A percentile compares a stretch with the other conserved stretches of the same genome.
Evolutionary conservation across 2,329 filamentous ascomycete genomes (phyloP).

Genomic region (Xylariaceae sp.): DNA sequence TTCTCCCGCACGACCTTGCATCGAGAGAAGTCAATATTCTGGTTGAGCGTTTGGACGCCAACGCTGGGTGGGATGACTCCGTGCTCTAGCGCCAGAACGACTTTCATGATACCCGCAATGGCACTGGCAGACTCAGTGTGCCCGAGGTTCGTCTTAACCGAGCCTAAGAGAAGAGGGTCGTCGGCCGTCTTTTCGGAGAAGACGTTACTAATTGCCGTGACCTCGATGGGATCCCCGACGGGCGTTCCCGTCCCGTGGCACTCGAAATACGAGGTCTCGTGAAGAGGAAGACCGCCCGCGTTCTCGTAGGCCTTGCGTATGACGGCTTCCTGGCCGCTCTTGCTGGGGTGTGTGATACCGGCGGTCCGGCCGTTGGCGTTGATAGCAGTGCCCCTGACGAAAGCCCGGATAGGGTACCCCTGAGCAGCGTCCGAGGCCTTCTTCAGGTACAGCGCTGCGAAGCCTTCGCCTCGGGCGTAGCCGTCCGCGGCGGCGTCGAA

Average conservation of each 20-base stretch:
- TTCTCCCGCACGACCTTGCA: constrained; percentile 9
- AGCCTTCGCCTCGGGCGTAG: constrained; percentile 13
- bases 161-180: constrained; percentile 13
- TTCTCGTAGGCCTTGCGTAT: constrained; percentile 15
- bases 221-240: constrained; percentile 33
- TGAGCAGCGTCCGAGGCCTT: constrained; percentile 2
- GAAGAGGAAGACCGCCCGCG: constrained; percentile 9
- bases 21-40: constrained; percentile 16
- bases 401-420: constrained; percentile 9
- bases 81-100: constrained; percentile 15
- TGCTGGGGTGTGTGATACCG: constrained; percentile 15
- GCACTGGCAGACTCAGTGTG: constrained; percentile 21
- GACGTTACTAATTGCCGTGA: constrained; percentile 21
- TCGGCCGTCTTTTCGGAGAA: constrained; percentile 5
- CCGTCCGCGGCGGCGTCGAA: constrained; percentile 15
- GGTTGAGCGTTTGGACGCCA: constrained; percentile 15
- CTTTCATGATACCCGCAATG: constrained; percentile 16
- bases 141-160: constrained; percentile 14
- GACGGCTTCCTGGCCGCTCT: constrained; percentile 12
- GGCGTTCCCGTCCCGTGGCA: constrained; percentile 30
- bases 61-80: constrained; percentile 20
- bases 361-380: constrained; percentile 16
- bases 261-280: constrained; percentile 12
- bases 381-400: constrained; percentile 14
- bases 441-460: constrained; percentile 15